Evolutionary conservation across 208 protist species (phyloP).

Genomic region (Leishmania tropica): DNA sequence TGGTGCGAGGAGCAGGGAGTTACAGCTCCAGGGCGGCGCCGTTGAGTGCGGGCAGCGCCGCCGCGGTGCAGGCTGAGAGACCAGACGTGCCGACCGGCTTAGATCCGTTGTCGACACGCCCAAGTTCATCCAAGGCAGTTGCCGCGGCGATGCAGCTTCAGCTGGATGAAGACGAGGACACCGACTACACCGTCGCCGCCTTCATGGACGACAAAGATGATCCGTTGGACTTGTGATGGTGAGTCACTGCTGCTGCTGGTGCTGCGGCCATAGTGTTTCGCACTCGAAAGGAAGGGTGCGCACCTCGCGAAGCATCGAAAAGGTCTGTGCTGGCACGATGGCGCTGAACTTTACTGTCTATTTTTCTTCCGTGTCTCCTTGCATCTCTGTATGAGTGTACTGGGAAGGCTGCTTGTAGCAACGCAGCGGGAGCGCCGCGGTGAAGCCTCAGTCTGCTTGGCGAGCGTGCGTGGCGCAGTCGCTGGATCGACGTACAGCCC

Average conservation of each 20-base stretch:
- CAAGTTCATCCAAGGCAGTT: background rate
- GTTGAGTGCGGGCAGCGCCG: background rate
- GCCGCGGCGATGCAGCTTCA: slow-evolving; percentile 30
- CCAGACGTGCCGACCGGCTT: background rate
- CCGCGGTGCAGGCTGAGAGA: background rate
- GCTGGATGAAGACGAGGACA: slow-evolving; percentile 40
- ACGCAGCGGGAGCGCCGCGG: background rate
- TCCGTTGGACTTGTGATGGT: slow-evolving; percentile 8
- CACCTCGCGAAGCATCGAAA: background rate
- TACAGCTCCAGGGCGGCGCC: background rate
- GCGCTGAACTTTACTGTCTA: background rate
- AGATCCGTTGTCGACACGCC: background rate
- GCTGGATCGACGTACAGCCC: background rate
- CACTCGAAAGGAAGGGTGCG: background rate
- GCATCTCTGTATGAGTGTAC: background rate
- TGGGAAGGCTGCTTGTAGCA: background rate
- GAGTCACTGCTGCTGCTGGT: background rate
- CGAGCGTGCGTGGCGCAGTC: background rate
- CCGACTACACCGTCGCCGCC: slow-evolving; percentile 29
- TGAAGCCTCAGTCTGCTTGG: background rate
- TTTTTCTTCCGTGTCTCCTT: background rate
- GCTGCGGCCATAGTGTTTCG: background rate
- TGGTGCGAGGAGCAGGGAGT: slow-evolving; percentile 26
- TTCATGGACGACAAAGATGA: slow-evolving; percentile 28
- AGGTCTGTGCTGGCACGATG: background rate